Conservation (phyloP, 2,329 filamentous ascomycete species). For the Aspergillus tamarii region DNA sequence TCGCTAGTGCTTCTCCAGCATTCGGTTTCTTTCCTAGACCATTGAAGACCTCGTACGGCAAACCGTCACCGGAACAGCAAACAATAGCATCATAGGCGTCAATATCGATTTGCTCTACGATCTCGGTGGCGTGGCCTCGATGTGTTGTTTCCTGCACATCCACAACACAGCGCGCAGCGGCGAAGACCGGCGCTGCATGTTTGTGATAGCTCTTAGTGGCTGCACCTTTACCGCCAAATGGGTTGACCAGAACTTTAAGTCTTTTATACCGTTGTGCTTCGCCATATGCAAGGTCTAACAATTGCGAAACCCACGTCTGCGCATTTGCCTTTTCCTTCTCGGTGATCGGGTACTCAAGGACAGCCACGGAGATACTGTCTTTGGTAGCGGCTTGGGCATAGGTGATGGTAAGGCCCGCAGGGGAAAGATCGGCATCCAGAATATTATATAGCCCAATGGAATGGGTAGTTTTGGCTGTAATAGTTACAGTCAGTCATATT, state of each 20-base stretch:
- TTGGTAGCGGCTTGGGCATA: constrained; percentile 68
- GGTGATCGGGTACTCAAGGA: constrained; percentile 64
- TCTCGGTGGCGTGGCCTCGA: constrained; percentile 75
- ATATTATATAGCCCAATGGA: constrained; percentile 80
- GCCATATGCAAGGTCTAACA: constrained; percentile 73
- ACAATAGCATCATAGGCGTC: constrained; percentile 82
- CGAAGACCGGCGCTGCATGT: constrained; percentile 79
- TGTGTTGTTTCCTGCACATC: constrained; percentile 73
- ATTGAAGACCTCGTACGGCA: constrained; percentile 94
- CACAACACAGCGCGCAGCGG: constrained; percentile 75
- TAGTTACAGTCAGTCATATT: constrained; percentile 35
- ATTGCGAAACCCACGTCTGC: constrained; percentile 63
- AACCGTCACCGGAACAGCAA: constrained; percentile 88
- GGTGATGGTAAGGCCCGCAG: constrained; percentile 67
- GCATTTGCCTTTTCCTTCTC: constrained; percentile 55
- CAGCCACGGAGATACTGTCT: constrained; percentile 62
- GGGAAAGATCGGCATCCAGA: constrained; percentile 73
- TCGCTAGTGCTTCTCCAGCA: constrained; percentile 72
- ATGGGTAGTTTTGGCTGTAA: constrained; percentile 49
- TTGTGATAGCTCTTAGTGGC: constrained; percentile 74
- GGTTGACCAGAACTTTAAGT: constrained; percentile 88
- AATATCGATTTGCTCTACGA: constrained; percentile 75
- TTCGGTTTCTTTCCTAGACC: constrained; percentile 78
- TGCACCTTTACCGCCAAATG: constrained; percentile 79
- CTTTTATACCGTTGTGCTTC: constrained; percentile 70